A percentile compares a stretch with the other conserved stretches of the same genome.
Evolutionary conservation across 2,329 filamentous ascomycete genomes (phyloP).

Genomic region (Cordyceps tenuipes): DNA sequence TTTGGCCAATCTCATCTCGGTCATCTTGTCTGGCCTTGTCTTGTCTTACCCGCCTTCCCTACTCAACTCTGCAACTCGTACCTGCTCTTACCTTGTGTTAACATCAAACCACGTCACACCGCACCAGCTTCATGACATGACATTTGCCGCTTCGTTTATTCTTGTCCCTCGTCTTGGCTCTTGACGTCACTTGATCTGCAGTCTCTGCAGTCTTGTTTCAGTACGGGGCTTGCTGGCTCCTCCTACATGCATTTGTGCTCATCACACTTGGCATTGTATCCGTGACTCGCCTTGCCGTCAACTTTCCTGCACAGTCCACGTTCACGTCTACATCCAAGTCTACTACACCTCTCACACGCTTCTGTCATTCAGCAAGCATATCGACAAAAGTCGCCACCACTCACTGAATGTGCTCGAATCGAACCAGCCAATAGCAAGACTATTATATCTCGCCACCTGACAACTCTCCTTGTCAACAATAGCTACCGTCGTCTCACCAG

Average conservation of each 20-base stretch:
- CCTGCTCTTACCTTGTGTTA: neutral
- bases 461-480: too few species aligned
- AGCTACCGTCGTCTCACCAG: neutral
- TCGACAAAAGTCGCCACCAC: neutral
- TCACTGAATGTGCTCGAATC: too few species aligned
- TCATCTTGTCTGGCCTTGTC: neutral
- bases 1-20: neutral
- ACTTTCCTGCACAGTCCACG: too few species aligned
- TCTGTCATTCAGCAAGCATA: neutral
- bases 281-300: neutral
- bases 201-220: constrained; percentile 4
- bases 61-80: neutral
- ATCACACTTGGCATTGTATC: neutral
- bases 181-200: constrained; percentile 1
- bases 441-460: too few species aligned
- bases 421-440: too few species aligned
- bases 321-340: neutral
- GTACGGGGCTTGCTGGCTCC: neutral
- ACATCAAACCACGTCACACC: neutral
- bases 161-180: neutral
- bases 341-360: neutral
- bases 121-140: constrained; percentile 7
- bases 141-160: neutral
- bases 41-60: neutral
- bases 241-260: neutral